Percentiles rank a stretch among this genome's conserved stretches.
phyloP scores from a whole-genome alignment of 2,329 filamentous ascomycete species.

The Apiospora malaysiana region DNA sequence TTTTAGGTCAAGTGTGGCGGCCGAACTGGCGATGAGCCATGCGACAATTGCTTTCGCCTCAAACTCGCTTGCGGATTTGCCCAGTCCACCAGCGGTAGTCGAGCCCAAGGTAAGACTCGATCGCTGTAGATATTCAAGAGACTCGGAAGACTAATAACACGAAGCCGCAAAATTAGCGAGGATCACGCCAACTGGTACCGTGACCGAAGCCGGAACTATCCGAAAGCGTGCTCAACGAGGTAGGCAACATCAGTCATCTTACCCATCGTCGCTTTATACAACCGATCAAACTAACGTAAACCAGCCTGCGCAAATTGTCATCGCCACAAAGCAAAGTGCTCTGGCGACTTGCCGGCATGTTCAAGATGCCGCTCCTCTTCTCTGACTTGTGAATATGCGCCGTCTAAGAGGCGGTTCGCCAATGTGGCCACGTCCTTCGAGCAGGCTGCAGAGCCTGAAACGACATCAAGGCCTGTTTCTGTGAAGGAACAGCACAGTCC shows the following conservation, averaged over 20 bases:
- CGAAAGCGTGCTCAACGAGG: slow-evolving; percentile 48
- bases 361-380: slow-evolving; percentile 43
- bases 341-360: slow-evolving; percentile 47
- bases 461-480: background rate
- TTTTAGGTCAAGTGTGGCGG: slow-evolving; percentile 50
- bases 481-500: slow-evolving; percentile 15
- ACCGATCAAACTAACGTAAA: background rate
- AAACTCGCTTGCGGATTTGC: slow-evolving; percentile 45
- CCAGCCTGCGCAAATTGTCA: slow-evolving; percentile 48
- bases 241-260: background rate
- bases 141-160: background rate
- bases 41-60: slow-evolving; percentile 45
- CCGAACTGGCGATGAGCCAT: slow-evolving; percentile 43
- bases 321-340: slow-evolving; percentile 50
- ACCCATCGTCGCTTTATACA: background rate
- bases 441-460: background rate
- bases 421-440: slow-evolving; percentile 34
- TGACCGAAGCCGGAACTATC: slow-evolving; percentile 49
- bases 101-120: slow-evolving; percentile 24
- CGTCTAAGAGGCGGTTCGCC: slow-evolving; percentile 46
- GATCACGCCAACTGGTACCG: slow-evolving; percentile 47
- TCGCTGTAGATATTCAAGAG: background rate
- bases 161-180: slow-evolving; percentile 40
- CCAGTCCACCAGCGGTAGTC: slow-evolving; percentile 22
- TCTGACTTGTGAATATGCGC: slow-evolving; percentile 47